Evolutionary conservation across 345 rosid species (phyloP).

Genomic region (Hirschfeldia incana): DNA sequence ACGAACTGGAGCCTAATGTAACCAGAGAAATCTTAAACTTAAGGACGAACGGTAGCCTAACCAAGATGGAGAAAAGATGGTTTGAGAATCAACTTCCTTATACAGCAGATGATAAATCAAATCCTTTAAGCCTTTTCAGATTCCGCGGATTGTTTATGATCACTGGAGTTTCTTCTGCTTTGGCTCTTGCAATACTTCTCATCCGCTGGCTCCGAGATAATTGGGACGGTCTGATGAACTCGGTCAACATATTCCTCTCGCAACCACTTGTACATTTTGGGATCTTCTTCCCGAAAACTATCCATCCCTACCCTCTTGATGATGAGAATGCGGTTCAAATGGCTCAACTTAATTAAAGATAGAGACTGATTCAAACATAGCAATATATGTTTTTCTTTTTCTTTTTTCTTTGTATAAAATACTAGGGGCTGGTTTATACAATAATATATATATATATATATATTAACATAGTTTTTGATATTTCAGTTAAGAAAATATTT

Average conservation of each 20-base stretch:
- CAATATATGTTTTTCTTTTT: neutral
- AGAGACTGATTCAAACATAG: neutral
- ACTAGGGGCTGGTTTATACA: no score
- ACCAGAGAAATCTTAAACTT: constrained; percentile 13
- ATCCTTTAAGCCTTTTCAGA: constrained; percentile 20
- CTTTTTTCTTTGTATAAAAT: no score
- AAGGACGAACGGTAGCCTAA: constrained; percentile 6
- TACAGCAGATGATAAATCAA: constrained; percentile 20
- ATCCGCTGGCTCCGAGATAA: constrained; percentile 10
- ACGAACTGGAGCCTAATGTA: constrained; percentile 1
- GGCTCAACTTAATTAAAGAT: constrained; percentile 17
- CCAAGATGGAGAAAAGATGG: constrained; percentile 23
- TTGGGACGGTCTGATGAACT: constrained; percentile 4
- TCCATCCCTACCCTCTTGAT: constrained; percentile 6
- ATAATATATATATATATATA: no score
- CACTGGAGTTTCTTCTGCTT: constrained; percentile 12
- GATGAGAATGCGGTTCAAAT: neutral
- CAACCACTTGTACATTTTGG: neutral
- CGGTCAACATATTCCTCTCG: neutral
- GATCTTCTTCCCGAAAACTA: constrained; percentile 5
- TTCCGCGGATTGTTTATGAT: constrained; percentile 40
- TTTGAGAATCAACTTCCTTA: neutral
- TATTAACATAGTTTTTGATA: no score
- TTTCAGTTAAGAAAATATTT: no score
- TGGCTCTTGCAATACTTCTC: constrained; percentile 3